A percentile compares a stretch with the other conserved stretches of the same genome.
Conservation (phyloP, 192 early-diverging fungal species). For the Coemansia sp. region DNA sequence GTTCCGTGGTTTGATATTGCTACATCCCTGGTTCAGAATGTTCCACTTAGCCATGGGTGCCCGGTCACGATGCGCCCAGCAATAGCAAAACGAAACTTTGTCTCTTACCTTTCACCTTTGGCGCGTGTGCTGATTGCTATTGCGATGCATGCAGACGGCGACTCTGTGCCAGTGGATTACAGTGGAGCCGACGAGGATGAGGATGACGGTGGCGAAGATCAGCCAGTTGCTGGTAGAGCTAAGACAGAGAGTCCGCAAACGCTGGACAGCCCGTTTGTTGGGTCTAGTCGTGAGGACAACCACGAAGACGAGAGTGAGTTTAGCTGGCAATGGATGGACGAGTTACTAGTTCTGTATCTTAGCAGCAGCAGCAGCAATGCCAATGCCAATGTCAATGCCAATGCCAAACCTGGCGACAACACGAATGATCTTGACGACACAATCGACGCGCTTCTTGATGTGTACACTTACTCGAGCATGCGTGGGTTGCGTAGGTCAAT, state of each 20-base stretch:
- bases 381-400: not conserved
- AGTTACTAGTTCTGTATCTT: slow-evolving; percentile 24
- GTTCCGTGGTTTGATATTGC: slow-evolving; percentile 50
- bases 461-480: slow-evolving; percentile 37
- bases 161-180: not conserved
- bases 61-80: slow-evolving; percentile 30
- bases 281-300: slow-evolving; percentile 1
- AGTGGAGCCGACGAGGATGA: slow-evolving; percentile 2
- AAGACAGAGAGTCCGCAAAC: not conserved
- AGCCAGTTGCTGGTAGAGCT: not conserved
- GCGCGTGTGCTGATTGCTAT: slow-evolving; percentile 44
- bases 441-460: slow-evolving; percentile 43
- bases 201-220: not conserved
- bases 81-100: slow-evolving; percentile 37
- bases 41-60: slow-evolving; percentile 33
- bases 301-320: slow-evolving; percentile 9
- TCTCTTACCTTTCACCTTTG: slow-evolving; percentile 42
- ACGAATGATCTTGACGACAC: slow-evolving; percentile 15
- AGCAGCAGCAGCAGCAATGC: slow-evolving; percentile 7
- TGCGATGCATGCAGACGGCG: slow-evolving; percentile 19
- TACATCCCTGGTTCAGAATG: slow-evolving; percentile 26
- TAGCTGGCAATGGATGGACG: slow-evolving; percentile 41
- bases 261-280: not conserved
- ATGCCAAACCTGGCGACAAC: not conserved
- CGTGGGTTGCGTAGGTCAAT: slow-evolving; percentile 32